A percentile compares a stretch with the other conserved stretches of the same genome.
These are phyloP conservation scores for Immersiella caudata DNA, from an alignment of 495 filamentous ascomycete genomes.

Conservation along the genomic window DNA sequence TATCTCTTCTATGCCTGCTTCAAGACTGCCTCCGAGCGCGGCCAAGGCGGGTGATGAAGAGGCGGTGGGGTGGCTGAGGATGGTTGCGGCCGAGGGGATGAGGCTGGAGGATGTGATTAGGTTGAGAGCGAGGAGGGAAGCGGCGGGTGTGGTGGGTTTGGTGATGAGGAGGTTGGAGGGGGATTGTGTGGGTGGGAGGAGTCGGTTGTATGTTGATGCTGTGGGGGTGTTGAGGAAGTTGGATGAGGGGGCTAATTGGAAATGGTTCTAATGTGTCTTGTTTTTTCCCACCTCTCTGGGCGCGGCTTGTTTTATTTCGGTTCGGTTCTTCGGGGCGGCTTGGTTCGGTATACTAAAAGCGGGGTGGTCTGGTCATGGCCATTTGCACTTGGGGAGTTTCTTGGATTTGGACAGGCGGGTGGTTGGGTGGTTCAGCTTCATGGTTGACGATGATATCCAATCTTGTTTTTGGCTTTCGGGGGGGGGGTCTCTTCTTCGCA, in stretches of 20 bases:
- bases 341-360: neutral
- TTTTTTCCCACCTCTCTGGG: neutral
- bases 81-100: slow-evolving; percentile 63
- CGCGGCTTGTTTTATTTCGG: neutral
- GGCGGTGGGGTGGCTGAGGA: slow-evolving; percentile 58
- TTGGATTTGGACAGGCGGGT: neutral
- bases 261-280: neutral
- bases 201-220: slow-evolving; percentile 48
- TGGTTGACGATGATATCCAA: neutral
- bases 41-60: slow-evolving; percentile 47
- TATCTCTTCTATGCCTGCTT: neutral
- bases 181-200: slow-evolving; percentile 44
- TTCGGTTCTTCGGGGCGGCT: neutral
- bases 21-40: slow-evolving; percentile 53
- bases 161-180: slow-evolving; percentile 44
- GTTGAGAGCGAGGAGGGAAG: slow-evolving; percentile 37
- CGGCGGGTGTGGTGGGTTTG: slow-evolving; percentile 42
- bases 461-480: neutral
- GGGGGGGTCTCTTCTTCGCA: neutral
- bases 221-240: slow-evolving; percentile 47
- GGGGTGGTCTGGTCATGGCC: neutral
- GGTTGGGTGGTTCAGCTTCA: no score
- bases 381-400: neutral
- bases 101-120: slow-evolving; percentile 34
- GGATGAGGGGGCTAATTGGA: slow-evolving; percentile 37